Conservation (phyloP, 2,329 filamentous ascomycete species). For the Ophiostoma australiae region DNA sequence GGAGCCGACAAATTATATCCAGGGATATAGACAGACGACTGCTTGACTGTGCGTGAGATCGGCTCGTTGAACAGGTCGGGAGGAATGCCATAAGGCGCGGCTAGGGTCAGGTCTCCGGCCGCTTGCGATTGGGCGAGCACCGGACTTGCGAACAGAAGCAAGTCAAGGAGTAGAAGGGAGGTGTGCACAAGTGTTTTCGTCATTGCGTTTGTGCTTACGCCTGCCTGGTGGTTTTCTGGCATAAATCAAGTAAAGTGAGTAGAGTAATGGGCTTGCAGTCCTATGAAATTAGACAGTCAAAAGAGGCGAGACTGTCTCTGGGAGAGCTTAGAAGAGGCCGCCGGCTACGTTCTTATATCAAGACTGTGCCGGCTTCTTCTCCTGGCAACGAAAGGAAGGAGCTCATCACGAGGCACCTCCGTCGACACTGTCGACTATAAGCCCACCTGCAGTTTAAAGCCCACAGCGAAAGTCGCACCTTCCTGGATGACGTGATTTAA, state of each 20-base stretch:
- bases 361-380: background rate
- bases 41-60: conserved; percentile 14
- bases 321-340: background rate
- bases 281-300: background rate
- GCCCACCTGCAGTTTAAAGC: background rate
- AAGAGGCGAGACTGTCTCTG: background rate
- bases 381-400: background rate
- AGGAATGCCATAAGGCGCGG: conserved; percentile 18
- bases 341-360: background rate
- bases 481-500: background rate
- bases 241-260: background rate
- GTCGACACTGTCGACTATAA: background rate
- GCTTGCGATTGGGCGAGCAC: conserved; percentile 14
- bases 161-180: background rate
- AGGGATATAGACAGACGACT: conserved; percentile 18
- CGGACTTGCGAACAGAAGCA: background rate
- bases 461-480: background rate
- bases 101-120: conserved; percentile 9
- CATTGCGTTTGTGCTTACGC: background rate
- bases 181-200: background rate
- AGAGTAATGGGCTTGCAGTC: background rate
- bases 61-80: conserved; percentile 14
- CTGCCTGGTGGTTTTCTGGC: background rate
- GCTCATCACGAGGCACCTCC: background rate
- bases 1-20: conserved; percentile 24